Evolutionary conservation across 1,139 yeast species (phyloP), one percentile per base, ranked within the genome.

Genomic region (Suhomyces yuchorum): DNA sequence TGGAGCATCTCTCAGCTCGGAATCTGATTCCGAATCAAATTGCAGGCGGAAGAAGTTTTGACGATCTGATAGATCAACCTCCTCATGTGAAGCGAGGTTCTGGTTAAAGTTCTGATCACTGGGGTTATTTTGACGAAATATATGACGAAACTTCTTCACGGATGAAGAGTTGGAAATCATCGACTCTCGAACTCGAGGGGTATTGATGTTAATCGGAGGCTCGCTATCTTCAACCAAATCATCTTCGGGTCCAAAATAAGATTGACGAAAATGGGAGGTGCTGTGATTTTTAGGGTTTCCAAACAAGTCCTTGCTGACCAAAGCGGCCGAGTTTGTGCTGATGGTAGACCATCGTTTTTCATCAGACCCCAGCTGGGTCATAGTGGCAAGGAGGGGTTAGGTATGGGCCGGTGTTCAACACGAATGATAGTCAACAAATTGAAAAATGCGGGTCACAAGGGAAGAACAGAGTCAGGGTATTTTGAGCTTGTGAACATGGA

Each of bases 11-110:
- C 14, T 15, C 22, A 18, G 33, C 7, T 36, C 30, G 11, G 40
- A 14, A n/a, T 56, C 57, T 2, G 56, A 51, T 8, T 42, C 53
- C 2, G 62, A 49, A 40, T 58, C 62, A 30, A 53, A 57, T 33
- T 46, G 47, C 55, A 58, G 57, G 30, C 48, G 37, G 33, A 58
- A 55, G 8, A 50, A 26, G 40, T 56, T 51, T 19, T 36, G 39
- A 8, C 35, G 44, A 9, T 53, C 54, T 3, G 55, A 37, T 3
- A 54, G 26, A 23, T 55, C 60, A 4, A 23, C 14, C 34, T 41
- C 51, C 14, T 43, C 45, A 11, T 46, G 36, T 1, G 43, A 30
- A 8, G 42, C 3, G 9, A 37, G 35, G 24, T 22, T 17, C 11
- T 28, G 46, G 22, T 40, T 42, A 12, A 35, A 33, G 7, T 43